Evolutionary conservation across 331 rosid species (phyloP).

Genomic region (Dryas integrifolia): DNA sequence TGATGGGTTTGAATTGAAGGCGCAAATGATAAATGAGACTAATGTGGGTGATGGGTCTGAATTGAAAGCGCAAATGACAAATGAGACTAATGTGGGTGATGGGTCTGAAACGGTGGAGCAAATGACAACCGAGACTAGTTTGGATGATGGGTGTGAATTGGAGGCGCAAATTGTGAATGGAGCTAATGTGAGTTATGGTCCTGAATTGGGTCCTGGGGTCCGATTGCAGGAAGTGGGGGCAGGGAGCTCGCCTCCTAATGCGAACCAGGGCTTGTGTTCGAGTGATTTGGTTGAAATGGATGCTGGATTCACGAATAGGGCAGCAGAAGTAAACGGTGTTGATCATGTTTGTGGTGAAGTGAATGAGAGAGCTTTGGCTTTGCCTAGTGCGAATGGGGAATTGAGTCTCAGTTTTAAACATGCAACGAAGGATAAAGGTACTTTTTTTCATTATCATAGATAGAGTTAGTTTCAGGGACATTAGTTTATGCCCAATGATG

Average conservation of each 20-base stretch:
- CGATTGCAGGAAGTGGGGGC: conserved; percentile 3
- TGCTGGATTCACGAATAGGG: conserved; percentile 11
- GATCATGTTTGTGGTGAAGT: neutral
- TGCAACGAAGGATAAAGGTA: conserved; percentile 28
- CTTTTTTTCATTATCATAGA: neutral
- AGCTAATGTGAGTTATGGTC: neutral
- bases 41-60: neutral
- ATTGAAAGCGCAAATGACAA: neutral
- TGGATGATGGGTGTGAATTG: neutral
- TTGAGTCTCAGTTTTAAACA: conserved; percentile 20
- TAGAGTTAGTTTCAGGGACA: neutral
- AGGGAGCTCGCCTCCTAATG: neutral
- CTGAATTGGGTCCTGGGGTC: neutral
- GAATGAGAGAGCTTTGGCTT: neutral
- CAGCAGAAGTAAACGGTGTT: conserved; percentile 16
- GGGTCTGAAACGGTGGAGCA: neutral
- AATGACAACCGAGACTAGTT: neutral
- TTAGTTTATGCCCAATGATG: neutral
- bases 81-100: neutral
- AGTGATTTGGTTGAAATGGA: conserved; percentile 12
- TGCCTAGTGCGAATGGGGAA: conserved; percentile 19
- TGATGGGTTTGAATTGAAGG: neutral
- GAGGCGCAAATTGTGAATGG: neutral
- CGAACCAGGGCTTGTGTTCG: neutral
- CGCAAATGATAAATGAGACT: neutral